Evolutionary conservation across 208 protist species (phyloP).

Genomic region (Wallacemonas rigidus): DNA sequence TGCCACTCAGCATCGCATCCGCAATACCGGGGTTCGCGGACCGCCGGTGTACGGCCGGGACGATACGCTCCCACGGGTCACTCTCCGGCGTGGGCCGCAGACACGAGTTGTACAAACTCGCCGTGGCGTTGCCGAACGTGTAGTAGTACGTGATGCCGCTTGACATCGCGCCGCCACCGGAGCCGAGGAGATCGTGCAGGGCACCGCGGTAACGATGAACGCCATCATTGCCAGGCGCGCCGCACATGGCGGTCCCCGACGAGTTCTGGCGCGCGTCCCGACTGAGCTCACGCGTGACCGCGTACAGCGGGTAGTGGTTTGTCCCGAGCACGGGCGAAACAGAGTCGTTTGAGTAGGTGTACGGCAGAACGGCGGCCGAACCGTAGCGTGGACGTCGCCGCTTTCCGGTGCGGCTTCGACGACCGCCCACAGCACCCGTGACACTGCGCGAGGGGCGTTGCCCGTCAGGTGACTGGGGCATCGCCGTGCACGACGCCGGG

Average conservation of each 20-base stretch:
- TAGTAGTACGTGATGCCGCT: slow-evolving; percentile 60
- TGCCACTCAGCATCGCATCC: no score
- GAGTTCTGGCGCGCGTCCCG: slow-evolving; percentile 20
- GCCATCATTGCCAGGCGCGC: not conserved
- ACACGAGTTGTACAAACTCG: slow-evolving; percentile 57
- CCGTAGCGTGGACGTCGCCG: not conserved
- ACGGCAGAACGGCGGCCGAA: slow-evolving; percentile 27
- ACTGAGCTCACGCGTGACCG: not conserved
- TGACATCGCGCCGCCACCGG: slow-evolving; percentile 39
- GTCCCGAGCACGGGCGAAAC: slow-evolving; percentile 42
- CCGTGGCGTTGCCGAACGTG: slow-evolving; percentile 53
- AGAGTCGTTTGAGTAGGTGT: slow-evolving; percentile 43
- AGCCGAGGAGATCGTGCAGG: slow-evolving; percentile 40
- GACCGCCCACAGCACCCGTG: not conserved
- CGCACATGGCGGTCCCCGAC: slow-evolving; percentile 1
- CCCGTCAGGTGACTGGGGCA: slow-evolving; percentile 3
- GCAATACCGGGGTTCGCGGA: not conserved
- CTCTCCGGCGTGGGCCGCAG: slow-evolving; percentile 42
- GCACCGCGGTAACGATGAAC: slow-evolving; percentile 27
- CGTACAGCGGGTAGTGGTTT: slow-evolving; percentile 43
- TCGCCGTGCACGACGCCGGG: not conserved
- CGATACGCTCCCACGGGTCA: slow-evolving; percentile 32
- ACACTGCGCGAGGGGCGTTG: no score
- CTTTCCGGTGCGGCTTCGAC: not conserved
- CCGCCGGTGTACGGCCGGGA: not conserved